Conservation (phyloP, 148 eudicot species). For the Spergularia bocconei region DNA sequence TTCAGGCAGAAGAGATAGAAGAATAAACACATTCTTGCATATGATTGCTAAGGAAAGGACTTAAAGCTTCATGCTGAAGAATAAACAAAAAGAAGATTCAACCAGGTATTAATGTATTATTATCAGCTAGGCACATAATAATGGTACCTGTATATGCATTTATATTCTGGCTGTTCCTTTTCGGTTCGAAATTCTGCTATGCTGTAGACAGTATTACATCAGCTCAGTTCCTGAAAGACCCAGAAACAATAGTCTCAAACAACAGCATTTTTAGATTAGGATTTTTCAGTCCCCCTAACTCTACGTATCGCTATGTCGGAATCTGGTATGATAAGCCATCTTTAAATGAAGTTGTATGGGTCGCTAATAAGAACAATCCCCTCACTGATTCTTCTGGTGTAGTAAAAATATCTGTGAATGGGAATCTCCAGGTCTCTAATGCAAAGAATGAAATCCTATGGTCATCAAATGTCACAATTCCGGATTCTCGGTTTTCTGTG, state of each 20-base stretch:
- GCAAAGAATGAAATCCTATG: slow-evolving; percentile 39
- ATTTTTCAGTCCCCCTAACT: slow-evolving; percentile 29
- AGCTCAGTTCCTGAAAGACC: slow-evolving; percentile 19
- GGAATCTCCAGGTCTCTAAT: slow-evolving; percentile 33
- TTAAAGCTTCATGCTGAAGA: background rate
- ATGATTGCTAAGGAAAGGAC: no score
- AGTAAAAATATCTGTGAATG: slow-evolving; percentile 19
- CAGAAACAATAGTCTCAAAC: slow-evolving; percentile 27
- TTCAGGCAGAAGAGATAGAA: background rate
- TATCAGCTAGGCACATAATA: background rate
- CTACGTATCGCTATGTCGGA: slow-evolving; percentile 24
- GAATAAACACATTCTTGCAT: no score
- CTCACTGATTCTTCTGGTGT: slow-evolving; percentile 18
- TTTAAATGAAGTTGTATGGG: slow-evolving; percentile 25
- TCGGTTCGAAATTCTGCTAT: slow-evolving; percentile 1
- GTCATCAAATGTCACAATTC: slow-evolving; percentile 36
- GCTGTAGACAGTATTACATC: slow-evolving; percentile 22
- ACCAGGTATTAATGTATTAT: slow-evolving; percentile 10
- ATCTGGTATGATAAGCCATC: slow-evolving; percentile 30
- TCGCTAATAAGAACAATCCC: slow-evolving; percentile 32
- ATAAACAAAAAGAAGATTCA: background rate
- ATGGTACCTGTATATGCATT: slow-evolving; percentile 9
- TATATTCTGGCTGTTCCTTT: background rate
- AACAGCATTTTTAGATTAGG: slow-evolving; percentile 30
- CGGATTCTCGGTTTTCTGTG: slow-evolving; percentile 15